Conservation (phyloP, 2,329 filamentous ascomycete genomes). For the Nemania bipapillata region DNA sequence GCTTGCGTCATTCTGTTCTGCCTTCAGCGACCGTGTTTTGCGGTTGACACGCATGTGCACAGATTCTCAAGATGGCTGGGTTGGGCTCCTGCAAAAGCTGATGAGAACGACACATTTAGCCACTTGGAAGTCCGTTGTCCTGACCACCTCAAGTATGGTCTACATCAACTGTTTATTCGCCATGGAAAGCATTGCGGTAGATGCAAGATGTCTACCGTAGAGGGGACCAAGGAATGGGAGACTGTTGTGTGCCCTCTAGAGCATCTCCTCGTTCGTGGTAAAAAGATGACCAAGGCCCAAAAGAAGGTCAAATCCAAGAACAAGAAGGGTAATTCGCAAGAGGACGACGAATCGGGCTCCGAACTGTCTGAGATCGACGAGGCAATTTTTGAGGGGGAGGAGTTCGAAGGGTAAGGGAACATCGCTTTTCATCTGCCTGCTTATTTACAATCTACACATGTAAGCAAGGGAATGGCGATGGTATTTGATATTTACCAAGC, state of each 20-base stretch:
- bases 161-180: constrained; percentile 66
- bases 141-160: constrained; percentile 63
- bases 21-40: constrained; percentile 64
- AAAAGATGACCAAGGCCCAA: constrained; percentile 32
- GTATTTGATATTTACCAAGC: not conserved
- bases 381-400: constrained; percentile 9
- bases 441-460: not conserved
- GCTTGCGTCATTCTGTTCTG: constrained; percentile 68
- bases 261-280: constrained; percentile 53
- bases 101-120: constrained; percentile 60
- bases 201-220: constrained; percentile 64
- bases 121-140: constrained; percentile 66
- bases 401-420: not conserved
- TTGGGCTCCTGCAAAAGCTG: constrained; percentile 65
- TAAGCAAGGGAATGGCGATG: not conserved
- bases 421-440: not conserved
- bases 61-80: constrained; percentile 64
- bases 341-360: constrained; percentile 6
- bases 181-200: constrained; percentile 63
- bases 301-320: constrained; percentile 26
- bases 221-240: constrained; percentile 71
- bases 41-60: constrained; percentile 68
- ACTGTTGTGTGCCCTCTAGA: constrained; percentile 60
- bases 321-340: constrained; percentile 14
- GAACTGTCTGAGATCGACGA: constrained; percentile 29